A percentile compares a stretch with the other conserved stretches of the same genome.
Evolutionary conservation across 768 basidiomycete genomes (phyloP).

Genomic region (Termitomyces sp.): DNA sequence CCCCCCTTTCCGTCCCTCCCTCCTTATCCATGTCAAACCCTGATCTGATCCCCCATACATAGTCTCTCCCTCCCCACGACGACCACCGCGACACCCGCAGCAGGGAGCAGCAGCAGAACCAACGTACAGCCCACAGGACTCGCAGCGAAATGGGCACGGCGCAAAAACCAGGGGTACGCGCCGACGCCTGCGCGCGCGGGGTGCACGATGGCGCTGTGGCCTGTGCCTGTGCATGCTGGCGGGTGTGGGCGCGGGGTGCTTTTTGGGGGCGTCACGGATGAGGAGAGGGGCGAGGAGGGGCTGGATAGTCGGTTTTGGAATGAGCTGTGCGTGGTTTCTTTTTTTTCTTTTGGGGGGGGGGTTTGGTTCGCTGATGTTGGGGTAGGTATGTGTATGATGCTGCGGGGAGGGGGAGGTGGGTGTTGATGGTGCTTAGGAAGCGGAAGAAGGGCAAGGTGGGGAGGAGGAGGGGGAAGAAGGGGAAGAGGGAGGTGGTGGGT

Average conservation of each 20-base stretch:
- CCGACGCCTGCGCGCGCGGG: not conserved
- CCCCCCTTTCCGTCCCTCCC: not conserved
- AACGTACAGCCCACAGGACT: not conserved
- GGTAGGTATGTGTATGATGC: not conserved
- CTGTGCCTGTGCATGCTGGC: constrained; percentile 36
- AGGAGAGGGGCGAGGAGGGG: constrained; percentile 79
- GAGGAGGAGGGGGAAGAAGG: not conserved
- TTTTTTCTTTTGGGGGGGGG: not conserved
- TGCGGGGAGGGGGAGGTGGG: not conserved
- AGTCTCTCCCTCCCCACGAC: not conserved
- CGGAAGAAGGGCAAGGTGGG: not conserved
- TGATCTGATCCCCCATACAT: not conserved
- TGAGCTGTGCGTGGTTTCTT: not conserved
- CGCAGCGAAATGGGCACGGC: not conserved
- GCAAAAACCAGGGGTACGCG: not conserved
- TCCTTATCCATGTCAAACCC: no score
- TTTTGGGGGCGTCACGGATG: constrained; percentile 87
- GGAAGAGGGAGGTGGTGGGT: not conserved
- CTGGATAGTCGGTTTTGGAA: constrained; percentile 67
- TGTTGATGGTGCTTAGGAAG: not conserved
- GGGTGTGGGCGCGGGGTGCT: constrained; percentile 32
- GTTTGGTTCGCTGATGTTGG: not conserved
- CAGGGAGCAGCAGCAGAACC: not conserved
- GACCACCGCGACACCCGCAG: not conserved
- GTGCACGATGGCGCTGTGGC: constrained; percentile 90